Conservation (phyloP, 2,329 filamentous ascomycete genomes). For the Stagonosporopsis vannaccii region DNA sequence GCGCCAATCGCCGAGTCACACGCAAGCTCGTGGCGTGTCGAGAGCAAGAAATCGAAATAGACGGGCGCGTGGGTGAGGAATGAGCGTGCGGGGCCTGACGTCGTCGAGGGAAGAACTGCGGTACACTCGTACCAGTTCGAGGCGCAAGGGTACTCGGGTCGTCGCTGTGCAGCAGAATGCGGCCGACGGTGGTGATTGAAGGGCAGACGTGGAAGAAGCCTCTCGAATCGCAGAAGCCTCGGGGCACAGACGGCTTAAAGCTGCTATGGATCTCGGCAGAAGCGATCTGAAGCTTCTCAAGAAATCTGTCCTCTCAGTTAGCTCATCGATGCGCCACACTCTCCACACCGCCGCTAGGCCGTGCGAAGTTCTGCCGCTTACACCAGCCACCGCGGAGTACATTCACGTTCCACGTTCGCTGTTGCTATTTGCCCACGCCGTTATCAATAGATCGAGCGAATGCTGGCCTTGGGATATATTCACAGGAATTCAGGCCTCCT, state of each 20-base stretch:
- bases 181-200: constrained; percentile 4
- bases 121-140: constrained; percentile 1
- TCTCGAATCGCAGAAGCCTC: constrained; percentile 9
- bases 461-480: not conserved
- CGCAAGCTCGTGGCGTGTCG: not conserved
- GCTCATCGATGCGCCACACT: constrained; percentile 20
- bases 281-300: constrained; percentile 20
- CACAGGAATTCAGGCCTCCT: not conserved
- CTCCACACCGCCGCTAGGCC: constrained; percentile 17
- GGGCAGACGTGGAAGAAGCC: constrained; percentile 6
- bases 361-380: constrained; percentile 6
- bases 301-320: constrained; percentile 37
- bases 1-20: not conserved
- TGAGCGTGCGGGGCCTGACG: constrained; percentile 15
- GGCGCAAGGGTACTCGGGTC: constrained; percentile 16
- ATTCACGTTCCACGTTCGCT: constrained; percentile 17
- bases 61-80: constrained; percentile 8
- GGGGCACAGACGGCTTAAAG: constrained; percentile 15
- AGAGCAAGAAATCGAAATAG: not conserved
- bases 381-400: constrained; percentile 17
- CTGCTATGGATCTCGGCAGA: constrained; percentile 20
- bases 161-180: constrained; percentile 10
- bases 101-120: constrained; percentile 11
- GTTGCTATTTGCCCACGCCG: constrained; percentile 11
- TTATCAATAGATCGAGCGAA: not conserved